Conservation (phyloP, 2,329 filamentous ascomycete genomes). For the Coniochaeta sp. region DNA sequence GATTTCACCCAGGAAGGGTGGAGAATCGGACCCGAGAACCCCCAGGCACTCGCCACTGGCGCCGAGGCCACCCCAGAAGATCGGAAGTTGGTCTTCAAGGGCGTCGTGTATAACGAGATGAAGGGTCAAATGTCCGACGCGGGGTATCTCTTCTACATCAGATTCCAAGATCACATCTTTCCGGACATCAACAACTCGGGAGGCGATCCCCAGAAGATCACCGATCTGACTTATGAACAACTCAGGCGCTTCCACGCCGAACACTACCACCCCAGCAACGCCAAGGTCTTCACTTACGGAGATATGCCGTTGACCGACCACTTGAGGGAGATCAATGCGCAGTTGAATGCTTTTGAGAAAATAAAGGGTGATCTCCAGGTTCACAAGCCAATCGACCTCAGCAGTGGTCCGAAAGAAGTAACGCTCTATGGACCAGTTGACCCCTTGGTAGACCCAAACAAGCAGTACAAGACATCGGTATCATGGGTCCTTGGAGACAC, state of each 20-base stretch:
- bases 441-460: constrained; percentile 74
- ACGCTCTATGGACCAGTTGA: constrained; percentile 76
- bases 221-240: constrained; percentile 86
- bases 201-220: constrained; percentile 93
- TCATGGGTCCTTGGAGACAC: constrained; percentile 89
- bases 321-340: constrained; percentile 67
- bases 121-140: constrained; percentile 98
- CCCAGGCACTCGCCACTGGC: constrained; percentile 42
- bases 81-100: constrained; percentile 82
- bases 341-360: constrained; percentile 65
- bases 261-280: constrained; percentile 96
- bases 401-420: constrained; percentile 57
- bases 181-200: constrained; percentile 94
- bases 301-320: constrained; percentile 83
- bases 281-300: constrained; percentile 92
- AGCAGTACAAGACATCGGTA: constrained; percentile 88
- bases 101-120: constrained; percentile 99
- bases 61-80: constrained; percentile 42
- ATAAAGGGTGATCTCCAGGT: constrained; percentile 64
- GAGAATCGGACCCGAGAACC: constrained; percentile 91
- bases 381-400: constrained; percentile 67
- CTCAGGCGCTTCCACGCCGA: constrained; percentile 80
- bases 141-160: constrained; percentile 91
- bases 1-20: constrained; percentile 97
- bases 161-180: constrained; percentile 90